Evolutionary conservation across 2,329 filamentous ascomycete species (phyloP).

Genomic region (Cordyceps militaris): DNA sequence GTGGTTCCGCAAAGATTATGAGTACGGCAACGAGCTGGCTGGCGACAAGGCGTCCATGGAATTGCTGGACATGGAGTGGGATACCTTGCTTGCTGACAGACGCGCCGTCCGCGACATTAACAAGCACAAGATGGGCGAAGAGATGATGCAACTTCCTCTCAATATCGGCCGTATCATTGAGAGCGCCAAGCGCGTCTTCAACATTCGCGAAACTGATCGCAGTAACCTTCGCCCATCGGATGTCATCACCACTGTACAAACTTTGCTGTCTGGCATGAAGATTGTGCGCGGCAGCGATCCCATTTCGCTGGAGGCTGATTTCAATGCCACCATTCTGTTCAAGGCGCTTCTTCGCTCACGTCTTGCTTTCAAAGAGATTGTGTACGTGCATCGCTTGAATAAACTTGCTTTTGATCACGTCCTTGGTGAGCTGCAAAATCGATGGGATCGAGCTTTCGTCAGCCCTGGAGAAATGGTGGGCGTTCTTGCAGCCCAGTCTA

Average conservation of each 20-base stretch:
- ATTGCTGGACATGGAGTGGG: slow-evolving; percentile 82
- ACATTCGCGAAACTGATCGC: slow-evolving; percentile 74
- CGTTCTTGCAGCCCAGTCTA: slow-evolving; percentile 94
- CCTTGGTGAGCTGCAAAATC: slow-evolving; percentile 79
- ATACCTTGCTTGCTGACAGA: slow-evolving; percentile 68
- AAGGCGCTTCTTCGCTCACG: slow-evolving; percentile 86
- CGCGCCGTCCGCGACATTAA: slow-evolving; percentile 65
- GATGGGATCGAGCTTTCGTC: slow-evolving; percentile 79
- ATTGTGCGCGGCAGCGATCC: slow-evolving; percentile 80
- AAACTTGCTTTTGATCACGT: slow-evolving; percentile 90
- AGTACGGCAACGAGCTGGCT: slow-evolving; percentile 78
- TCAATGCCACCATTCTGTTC: slow-evolving; percentile 83
- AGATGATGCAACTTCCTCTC: slow-evolving; percentile 83
- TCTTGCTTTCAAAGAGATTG: slow-evolving; percentile 87
- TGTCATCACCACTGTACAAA: slow-evolving; percentile 72
- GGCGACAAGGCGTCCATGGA: slow-evolving; percentile 84
- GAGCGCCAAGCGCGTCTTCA: slow-evolving; percentile 82
- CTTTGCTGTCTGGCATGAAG: slow-evolving; percentile 67
- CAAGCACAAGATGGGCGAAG: slow-evolving; percentile 63
- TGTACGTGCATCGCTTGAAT: slow-evolving; percentile 77
- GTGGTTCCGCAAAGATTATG: slow-evolving; percentile 52
- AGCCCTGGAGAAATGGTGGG: slow-evolving; percentile 98
- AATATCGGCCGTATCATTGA: slow-evolving; percentile 89
- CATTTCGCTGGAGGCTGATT: slow-evolving; percentile 79
- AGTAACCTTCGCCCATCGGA: slow-evolving; percentile 87